Evolutionary conservation across 805 yeast genomes (phyloP), one percentile per base, ranked within the genome.

Genomic region (Saturnispora quitensis): DNA sequence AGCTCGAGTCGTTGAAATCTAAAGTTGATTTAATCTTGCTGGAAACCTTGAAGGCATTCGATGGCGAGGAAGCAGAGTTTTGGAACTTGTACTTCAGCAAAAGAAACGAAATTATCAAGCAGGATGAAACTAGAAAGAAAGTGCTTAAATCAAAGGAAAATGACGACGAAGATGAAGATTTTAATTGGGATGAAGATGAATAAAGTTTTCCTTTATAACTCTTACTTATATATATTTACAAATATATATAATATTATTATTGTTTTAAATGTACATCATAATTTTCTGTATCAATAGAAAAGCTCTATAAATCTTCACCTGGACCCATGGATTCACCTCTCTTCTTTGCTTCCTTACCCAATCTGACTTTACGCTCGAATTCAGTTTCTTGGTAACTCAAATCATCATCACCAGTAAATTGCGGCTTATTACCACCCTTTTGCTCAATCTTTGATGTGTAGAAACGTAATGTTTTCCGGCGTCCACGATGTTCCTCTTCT

Each of bases 361-460:
- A 77, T 56, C 97, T 73, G 62, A 87, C 93, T 62, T 88, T 93
- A 63, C 97, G 81, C 70, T 91, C 97, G 61, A 79, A 90, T 43
- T 87, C 74, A 60, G 97, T 79, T 69, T 91, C 98, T 60, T 80
- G 82, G 68, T 93, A 91, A 17, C 98, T 97, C 53, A 91, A 71
- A 69, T 91, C 99, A 55, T 78, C 77, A 67, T 91, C 99, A 60
- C 98, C 99, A 44, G 80, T 74, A 55, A 72, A 77, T 58, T 70
- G 74, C 45, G 82, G 83, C 43, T 70, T 72, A 54, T 78, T 77
- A 66, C 84, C 84, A 27, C 77, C 82, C 49, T 83, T 84, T 70
- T 90, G 95, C 66, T 89, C 97, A 67, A 93, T 90, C 69, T 91
- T 90, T 53, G 98, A 87, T 1, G 99, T 93, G 75, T 93, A 93